Evolutionary conservation across 331 rosid genomes (phyloP), one percentile per base, ranked within the genome.

Genomic region (Acacia concinna): DNA sequence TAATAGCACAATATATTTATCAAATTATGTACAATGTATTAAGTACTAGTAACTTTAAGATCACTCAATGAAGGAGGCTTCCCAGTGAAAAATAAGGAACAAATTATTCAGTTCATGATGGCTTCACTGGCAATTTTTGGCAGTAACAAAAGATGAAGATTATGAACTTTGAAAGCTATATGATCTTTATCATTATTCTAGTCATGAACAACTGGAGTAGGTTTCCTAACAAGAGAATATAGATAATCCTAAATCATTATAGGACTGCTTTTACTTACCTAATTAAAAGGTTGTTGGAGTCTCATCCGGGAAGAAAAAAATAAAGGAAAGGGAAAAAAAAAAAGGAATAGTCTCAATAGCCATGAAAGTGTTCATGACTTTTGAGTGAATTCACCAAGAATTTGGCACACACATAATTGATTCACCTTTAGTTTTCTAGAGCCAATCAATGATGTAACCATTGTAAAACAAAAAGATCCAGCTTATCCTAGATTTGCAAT

Each of bases 61-160:
- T 20, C 23, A 49, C 57, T 49, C 23, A 18, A 8, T 52, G 60
- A 8, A 52, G 28, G 60, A 52, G 28, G 13, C 60, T 52, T 52
- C 28, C 4, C 4, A 52, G 28, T n/a, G 60, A 13, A n/a, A 21
- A 52, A 20, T n/a, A 52, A 21, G 60, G 60, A 13, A 52, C 13
- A 52, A 52, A 1, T 8, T n/a, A n/a, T 52, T 52, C 60, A 52
- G 65, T 73, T 78, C 83, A 84, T 77, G 66, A 81, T 83, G 70
- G 75, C 78, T 72, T 54, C 69, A 65, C 62, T 6, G 74, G 21
- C 66, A 78, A 79, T 67, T 62, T 64, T 64, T 31, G 4, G 73
- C 57, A 56, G 40, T 71, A 60, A 35, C 43, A 66, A 68, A 59
- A 41, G 32, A 49, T 68, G 56, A 47, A 43, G 37, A 47, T 71